Conservation (phyloP, 352 stramenopile species). For the Phytophthora idaei region DNA sequence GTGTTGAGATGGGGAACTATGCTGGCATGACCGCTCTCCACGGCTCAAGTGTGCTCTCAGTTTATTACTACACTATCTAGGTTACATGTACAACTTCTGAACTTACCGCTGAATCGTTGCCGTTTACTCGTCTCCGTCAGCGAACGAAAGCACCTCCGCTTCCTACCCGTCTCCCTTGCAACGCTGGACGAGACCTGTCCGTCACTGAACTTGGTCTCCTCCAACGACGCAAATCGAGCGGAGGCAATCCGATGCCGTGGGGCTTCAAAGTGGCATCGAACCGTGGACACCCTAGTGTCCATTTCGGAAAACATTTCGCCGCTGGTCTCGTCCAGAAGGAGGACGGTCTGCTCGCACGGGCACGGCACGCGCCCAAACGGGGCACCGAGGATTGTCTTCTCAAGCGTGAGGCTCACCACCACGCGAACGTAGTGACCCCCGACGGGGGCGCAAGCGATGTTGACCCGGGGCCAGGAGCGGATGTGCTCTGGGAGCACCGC, state of each 20-base stretch:
- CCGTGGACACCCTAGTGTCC: conserved; percentile 2
- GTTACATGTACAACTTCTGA: background rate
- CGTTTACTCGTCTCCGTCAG: conserved; percentile 16
- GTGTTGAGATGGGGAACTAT: too few relatives aligned
- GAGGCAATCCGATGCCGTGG: conserved; percentile 14
- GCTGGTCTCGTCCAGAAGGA: conserved; percentile 31
- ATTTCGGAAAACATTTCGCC: conserved; percentile 30
- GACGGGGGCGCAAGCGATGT: conserved; percentile 35
- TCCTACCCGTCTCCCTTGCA: conserved; percentile 24
- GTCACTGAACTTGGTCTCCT: conserved; percentile 27
- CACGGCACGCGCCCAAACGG: background rate
- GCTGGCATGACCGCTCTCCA: too few relatives aligned
- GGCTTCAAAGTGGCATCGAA: background rate
- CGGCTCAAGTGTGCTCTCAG: background rate
- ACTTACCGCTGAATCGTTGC: conserved; percentile 21
- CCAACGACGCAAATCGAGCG: conserved; percentile 27
- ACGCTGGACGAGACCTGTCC: conserved; percentile 22
- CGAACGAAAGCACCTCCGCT: conserved; percentile 19
- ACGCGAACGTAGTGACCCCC: conserved; percentile 47
- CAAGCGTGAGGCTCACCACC: conserved; percentile 53
- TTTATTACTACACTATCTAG: background rate
- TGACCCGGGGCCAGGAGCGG: conserved; percentile 16
- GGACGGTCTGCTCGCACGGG: conserved; percentile 49
- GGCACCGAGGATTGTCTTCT: conserved; percentile 35
- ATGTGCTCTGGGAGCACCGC: conserved; percentile 41